phyloP scores from a whole-genome alignment of 495 filamentous ascomycete species.

The Aspergillus conjunctus region DNA sequence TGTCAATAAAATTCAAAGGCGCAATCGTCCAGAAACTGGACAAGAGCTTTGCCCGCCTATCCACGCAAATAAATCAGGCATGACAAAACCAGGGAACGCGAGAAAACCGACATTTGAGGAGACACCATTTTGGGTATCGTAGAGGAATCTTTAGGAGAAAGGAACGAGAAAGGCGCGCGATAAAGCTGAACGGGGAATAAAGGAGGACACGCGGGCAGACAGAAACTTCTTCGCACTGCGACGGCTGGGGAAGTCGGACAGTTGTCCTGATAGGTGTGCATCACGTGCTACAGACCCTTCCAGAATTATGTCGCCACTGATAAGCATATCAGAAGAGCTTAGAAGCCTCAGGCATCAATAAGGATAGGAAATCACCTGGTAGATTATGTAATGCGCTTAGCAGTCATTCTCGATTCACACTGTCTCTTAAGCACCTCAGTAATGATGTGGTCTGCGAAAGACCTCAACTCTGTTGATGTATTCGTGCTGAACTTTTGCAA shows the following conservation, averaged over 20 bases:
- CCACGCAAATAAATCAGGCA: no score
- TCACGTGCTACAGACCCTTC: constrained; percentile 26
- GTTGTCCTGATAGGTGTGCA: constrained; percentile 30
- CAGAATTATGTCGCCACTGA: constrained; percentile 4
- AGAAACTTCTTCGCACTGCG: constrained; percentile 29
- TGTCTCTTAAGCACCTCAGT: constrained; percentile 17
- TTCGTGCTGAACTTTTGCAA: not conserved
- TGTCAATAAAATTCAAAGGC: not conserved
- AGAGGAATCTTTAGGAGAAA: constrained; percentile 19
- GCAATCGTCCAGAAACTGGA: no score
- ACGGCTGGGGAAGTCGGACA: constrained; percentile 31
- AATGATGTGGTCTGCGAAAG: constrained; percentile 11
- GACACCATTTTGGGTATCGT: constrained; percentile 47
- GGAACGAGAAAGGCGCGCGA: constrained; percentile 15
- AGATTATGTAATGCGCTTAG: constrained; percentile 24
- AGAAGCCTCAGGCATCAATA: constrained; percentile 12
- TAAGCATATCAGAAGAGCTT: constrained; percentile 4
- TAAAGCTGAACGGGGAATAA: constrained; percentile 15
- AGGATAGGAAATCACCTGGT: constrained; percentile 20
- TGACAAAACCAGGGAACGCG: not conserved
- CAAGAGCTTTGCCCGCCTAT: no score
- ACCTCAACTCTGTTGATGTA: constrained; percentile 16
- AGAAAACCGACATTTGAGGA: constrained; percentile 46
- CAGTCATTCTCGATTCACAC: constrained; percentile 24
- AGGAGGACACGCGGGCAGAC: constrained; percentile 30